Conservation (phyloP, 179 eudicot genomes). For the Dionaea muscipula region DNA sequence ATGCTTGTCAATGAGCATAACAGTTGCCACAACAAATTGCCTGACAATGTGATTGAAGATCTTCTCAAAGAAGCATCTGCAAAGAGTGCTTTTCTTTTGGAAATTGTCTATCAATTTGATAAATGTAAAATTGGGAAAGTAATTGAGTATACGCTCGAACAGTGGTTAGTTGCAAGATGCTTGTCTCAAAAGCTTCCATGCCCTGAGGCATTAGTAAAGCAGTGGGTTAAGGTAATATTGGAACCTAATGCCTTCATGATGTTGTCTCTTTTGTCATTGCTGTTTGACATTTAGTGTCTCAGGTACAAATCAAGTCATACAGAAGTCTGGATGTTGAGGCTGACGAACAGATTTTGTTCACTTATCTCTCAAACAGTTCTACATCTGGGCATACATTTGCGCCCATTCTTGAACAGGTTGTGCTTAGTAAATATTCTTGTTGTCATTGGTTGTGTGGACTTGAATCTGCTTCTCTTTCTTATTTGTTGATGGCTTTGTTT, state of each 20-base stretch:
- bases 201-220: constrained; percentile 55
- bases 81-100: constrained; percentile 44
- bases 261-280: constrained; percentile 5
- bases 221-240: constrained; percentile 70
- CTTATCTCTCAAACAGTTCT: constrained; percentile 19
- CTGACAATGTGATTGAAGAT: constrained; percentile 39
- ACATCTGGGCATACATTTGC: constrained; percentile 37
- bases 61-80: constrained; percentile 52
- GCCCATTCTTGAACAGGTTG: constrained; percentile 68
- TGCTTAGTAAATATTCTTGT: not conserved
- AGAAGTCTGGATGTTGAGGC: constrained; percentile 22
- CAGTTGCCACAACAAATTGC: constrained; percentile 19
- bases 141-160: constrained; percentile 34
- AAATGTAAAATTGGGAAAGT: constrained; percentile 24
- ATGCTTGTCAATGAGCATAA: constrained; percentile 24
- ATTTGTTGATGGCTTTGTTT: constrained; percentile 7
- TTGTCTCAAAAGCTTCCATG: constrained; percentile 35
- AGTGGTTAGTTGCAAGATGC: constrained; percentile 57
- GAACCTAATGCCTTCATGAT: constrained; percentile 3
- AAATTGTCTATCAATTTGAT: constrained; percentile 36
- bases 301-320: constrained; percentile 43
- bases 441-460: constrained; percentile 1
- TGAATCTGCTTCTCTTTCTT: constrained; percentile 1
- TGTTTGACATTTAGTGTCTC: constrained; percentile 20
- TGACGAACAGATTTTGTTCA: constrained; percentile 31